Percentiles rank a stretch among this genome's conserved stretches.
Conservation (phyloP, 306 rosid genomes). For the Rosa lucieae region DNA sequence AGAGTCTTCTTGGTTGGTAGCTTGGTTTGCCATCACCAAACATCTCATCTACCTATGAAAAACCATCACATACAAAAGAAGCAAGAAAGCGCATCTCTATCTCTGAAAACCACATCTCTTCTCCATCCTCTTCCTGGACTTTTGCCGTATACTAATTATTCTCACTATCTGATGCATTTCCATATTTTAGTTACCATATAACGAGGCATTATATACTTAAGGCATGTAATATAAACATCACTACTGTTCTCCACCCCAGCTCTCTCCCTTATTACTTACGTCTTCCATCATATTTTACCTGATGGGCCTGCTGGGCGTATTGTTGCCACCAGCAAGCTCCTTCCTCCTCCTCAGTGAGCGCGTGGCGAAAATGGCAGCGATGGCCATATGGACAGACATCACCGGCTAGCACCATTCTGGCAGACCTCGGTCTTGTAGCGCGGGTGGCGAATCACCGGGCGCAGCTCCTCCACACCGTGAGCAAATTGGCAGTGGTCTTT, state of each 20-base stretch:
- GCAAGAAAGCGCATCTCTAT: neutral
- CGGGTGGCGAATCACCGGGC: constrained; percentile 55
- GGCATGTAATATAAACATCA: constrained; percentile 8
- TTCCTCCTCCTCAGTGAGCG: constrained; percentile 41
- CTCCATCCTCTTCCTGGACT: neutral
- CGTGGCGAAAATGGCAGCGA: constrained; percentile 54
- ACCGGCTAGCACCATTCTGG: constrained; percentile 47
- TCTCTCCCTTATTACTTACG: neutral
- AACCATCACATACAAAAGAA: neutral
- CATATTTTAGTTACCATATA: neutral
- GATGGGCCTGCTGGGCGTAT: constrained; percentile 17
- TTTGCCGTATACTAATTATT: neutral
- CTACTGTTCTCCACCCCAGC: constrained; percentile 4
- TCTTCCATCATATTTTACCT: constrained; percentile 23
- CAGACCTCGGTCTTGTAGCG: constrained; percentile 56
- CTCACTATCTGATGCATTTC: neutral
- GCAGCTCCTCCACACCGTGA: constrained; percentile 49
- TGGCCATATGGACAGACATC: constrained; percentile 48
- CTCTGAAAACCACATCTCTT: neutral
- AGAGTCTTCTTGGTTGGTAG: constrained; percentile 22
- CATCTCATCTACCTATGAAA: neutral
- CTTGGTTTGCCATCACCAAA: constrained; percentile 6
- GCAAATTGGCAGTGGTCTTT: constrained; percentile 50
- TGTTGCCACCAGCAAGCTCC: constrained; percentile 8
- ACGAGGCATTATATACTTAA: constrained; percentile 12